Evolutionary conservation across 768 basidiomycete genomes (phyloP).

Genomic region (Psilocybe tampanensis): DNA sequence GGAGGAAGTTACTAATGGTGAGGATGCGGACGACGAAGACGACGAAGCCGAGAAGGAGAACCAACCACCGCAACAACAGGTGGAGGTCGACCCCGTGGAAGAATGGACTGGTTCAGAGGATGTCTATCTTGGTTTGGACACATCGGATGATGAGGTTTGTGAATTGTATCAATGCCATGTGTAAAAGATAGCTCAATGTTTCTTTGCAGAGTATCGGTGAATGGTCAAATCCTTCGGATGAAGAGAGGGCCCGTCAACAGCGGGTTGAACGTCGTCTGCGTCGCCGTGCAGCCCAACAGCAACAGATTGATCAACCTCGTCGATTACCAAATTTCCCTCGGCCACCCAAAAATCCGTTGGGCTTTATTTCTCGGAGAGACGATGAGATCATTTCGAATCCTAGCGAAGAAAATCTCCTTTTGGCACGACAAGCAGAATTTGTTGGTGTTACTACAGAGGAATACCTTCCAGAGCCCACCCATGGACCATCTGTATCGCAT

Average conservation of each 20-base stretch:
- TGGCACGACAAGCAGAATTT: conserved; percentile 39
- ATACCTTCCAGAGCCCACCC: conserved; percentile 48
- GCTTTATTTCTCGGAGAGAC: conserved; percentile 38
- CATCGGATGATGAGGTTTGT: conserved; percentile 72
- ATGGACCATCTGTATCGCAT: conserved; percentile 19
- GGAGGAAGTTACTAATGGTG: conserved; percentile 40
- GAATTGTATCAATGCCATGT: conserved; percentile 12
- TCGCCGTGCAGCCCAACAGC: conserved; percentile 46
- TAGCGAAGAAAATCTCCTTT: conserved; percentile 63
- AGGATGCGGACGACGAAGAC: conserved; percentile 34
- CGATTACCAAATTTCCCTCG: conserved; percentile 80
- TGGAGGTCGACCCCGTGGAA: conserved; percentile 39
- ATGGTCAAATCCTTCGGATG: conserved; percentile 91
- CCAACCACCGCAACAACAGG: conserved; percentile 20
- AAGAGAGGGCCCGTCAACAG: conserved; percentile 75
- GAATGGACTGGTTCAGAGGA: conserved; percentile 91
- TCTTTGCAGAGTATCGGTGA: conserved; percentile 76
- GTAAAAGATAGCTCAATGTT: conserved; percentile 4
- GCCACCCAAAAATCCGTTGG: conserved; percentile 59
- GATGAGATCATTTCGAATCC: conserved; percentile 85
- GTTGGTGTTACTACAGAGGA: conserved; percentile 43
- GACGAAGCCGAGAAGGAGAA: conserved; percentile 29
- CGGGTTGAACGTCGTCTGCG: conserved; percentile 66
- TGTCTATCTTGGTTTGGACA: conserved; percentile 45
- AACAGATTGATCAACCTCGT: conserved; percentile 60